Base-by-base conservation (phyloP, 106 monocot genomes). In the Acorus calamus region DNA sequence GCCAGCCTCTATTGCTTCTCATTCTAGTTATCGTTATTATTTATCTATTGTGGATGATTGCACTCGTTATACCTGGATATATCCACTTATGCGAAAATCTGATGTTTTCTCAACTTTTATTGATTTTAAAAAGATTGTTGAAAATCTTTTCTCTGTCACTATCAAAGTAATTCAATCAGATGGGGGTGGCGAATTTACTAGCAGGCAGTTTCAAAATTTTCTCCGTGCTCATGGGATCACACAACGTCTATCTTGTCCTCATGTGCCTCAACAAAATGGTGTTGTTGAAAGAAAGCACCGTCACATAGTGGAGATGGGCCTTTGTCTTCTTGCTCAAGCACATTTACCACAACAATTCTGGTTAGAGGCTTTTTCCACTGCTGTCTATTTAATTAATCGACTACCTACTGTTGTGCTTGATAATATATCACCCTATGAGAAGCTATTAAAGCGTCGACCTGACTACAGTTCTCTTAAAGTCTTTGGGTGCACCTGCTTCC, bases 31-130 rank as follows among this genome's bases (percentile, higher is more conserved):
- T 42, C 7, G 13, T 3, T 47, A 14, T 66, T 66, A 54, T 3
- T 44, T 66, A n/a, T 54, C 4, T 54, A 66, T 66, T 46, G 66
- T 66, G 3, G 66, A 66, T 55, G 66, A 66, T 12, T 45, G 4
- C 42, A 14, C 53, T 53, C 2, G 66, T 2, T 50, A 11, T 45
- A 55, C 54, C 12, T 66, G 53, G 66, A 45, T 44, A 8, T 66
- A 51, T 65, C 8, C 44, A 0, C n/a, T 66, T 52, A 42, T 4
- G 11, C 14, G 3, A 3, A 66, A 66, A 11, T 66, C 53, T 12
- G 42, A 66, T 11, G 13, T 0, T 8, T 50, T 41, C 46, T 3
- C 10, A 4, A 6, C 45, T n/a, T 5, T 53, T 4, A 4, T 8
- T 11, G 44, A 49, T 10, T 45, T 44, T 11, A 9, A 54, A 11